These are phyloP conservation scores for Phytophthora cactorum DNA, from an alignment of 352 stramenopile species.

Conservation along the genomic window DNA sequence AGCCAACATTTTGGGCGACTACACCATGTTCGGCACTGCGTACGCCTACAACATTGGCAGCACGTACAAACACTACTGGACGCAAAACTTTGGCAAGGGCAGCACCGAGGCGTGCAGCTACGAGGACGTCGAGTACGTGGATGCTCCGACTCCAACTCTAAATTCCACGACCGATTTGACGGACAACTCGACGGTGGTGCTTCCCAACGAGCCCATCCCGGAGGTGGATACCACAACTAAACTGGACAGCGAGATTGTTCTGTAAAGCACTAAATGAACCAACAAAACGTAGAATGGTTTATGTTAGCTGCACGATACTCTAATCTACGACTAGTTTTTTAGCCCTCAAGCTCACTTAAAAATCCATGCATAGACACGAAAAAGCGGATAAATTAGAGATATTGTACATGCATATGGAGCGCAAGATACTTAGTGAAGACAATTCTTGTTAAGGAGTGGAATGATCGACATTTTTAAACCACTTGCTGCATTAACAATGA, in stretches of 20 bases:
- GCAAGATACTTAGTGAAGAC: no score
- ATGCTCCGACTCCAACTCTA: constrained; percentile 2
- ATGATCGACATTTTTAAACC: no score
- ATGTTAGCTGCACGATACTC: no score
- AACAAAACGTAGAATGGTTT: no score
- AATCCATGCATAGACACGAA: no score
- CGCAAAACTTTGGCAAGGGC: constrained; percentile 49
- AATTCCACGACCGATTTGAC: constrained; percentile 8
- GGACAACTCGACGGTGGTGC: constrained; percentile 4
- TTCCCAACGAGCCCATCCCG: not conserved
- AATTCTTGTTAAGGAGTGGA: no score
- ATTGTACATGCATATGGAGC: no score
- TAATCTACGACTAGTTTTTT: no score
- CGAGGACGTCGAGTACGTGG: constrained; percentile 17
- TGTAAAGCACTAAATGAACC: not conserved
- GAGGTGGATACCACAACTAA: constrained; percentile 1
- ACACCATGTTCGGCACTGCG: constrained; percentile 37
- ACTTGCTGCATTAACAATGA: no score
- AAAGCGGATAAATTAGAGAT: no score
- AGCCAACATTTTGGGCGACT: constrained; percentile 47
- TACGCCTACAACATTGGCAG: constrained; percentile 36
- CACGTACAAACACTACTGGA: constrained; percentile 58
- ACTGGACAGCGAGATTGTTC: not conserved
- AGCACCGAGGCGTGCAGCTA: constrained; percentile 28
- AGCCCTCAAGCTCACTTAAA: no score